Evolutionary conservation across 495 filamentous ascomycete species (phyloP).

Genomic region (Neurospora intermedia): DNA sequence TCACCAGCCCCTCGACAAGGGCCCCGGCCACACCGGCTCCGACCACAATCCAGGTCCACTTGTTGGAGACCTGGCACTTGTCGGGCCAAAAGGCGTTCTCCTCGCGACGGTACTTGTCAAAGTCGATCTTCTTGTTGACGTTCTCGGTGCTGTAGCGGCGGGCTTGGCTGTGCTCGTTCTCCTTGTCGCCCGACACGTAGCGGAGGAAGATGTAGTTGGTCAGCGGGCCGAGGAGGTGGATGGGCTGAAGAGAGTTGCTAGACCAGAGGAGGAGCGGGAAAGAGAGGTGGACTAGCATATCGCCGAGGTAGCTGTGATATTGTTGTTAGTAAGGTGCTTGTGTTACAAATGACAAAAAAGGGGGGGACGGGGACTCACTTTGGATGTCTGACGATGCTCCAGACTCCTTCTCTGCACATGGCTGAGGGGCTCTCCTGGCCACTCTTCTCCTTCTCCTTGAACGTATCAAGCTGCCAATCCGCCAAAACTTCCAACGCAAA

Average conservation of each 20-base stretch:
- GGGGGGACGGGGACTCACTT: conserved; percentile 34
- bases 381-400: conserved; percentile 50
- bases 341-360: too few relatives aligned
- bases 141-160: conserved; percentile 36
- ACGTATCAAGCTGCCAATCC: conserved; percentile 39
- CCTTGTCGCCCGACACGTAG: conserved; percentile 41
- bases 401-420: conserved; percentile 43
- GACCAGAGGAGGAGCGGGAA: conserved; percentile 40
- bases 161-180: conserved; percentile 41
- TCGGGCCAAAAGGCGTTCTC: conserved; percentile 50
- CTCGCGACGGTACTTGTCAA: conserved; percentile 36
- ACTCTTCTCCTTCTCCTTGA: conserved; percentile 19
- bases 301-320: conserved; percentile 43
- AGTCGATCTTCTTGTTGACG: conserved; percentile 38
- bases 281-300: conserved; percentile 42
- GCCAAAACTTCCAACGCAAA: conserved; percentile 44
- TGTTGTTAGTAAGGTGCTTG: background rate
- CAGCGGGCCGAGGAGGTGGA: conserved; percentile 42
- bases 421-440: conserved; percentile 11
- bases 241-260: conserved; percentile 39
- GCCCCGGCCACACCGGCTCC: conserved; percentile 32
- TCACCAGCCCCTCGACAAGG: conserved; percentile 13
- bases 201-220: conserved; percentile 50
- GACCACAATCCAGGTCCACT: conserved; percentile 43
- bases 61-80: conserved; percentile 35